These are phyloP conservation scores for Amylostereum areolatum DNA, from an alignment of 1,284 basidiomycete species.

Conservation along the genomic window DNA sequence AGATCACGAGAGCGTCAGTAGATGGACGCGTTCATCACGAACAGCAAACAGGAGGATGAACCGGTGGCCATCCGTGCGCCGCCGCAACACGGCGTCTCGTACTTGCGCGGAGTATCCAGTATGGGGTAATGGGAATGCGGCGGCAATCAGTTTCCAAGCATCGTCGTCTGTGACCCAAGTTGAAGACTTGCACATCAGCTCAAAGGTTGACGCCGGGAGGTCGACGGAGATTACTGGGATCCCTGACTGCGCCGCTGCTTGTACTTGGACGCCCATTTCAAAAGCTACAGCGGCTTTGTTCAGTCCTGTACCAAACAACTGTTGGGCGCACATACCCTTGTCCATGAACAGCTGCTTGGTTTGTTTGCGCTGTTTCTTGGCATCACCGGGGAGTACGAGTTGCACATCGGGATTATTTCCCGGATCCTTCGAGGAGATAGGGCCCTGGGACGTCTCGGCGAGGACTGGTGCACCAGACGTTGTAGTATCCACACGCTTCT, in stretches of 20 bases:
- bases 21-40: slow-evolving; percentile 62
- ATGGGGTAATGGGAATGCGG: slow-evolving; percentile 48
- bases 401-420: slow-evolving; percentile 45
- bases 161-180: slow-evolving; percentile 73
- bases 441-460: slow-evolving; percentile 27
- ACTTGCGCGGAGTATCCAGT: slow-evolving; percentile 58
- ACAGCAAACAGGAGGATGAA: slow-evolving; percentile 65
- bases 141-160: slow-evolving; percentile 54
- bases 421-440: slow-evolving; percentile 37
- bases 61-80: slow-evolving; percentile 54
- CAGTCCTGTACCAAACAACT: not conserved
- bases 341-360: slow-evolving; percentile 66
- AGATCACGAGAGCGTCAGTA: slow-evolving; percentile 38
- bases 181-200: slow-evolving; percentile 48
- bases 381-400: slow-evolving; percentile 57
- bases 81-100: slow-evolving; percentile 54
- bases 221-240: slow-evolving; percentile 70
- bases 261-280: slow-evolving; percentile 50
- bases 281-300: slow-evolving; percentile 39
- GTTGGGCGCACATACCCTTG: slow-evolving; percentile 38
- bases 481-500: slow-evolving; percentile 62
- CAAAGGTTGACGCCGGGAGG: slow-evolving; percentile 53
- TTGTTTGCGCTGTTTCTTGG: slow-evolving; percentile 68
- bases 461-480: slow-evolving; percentile 48
- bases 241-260: slow-evolving; percentile 48